Base-by-base conservation (phyloP, 768 basidiomycete species). In the Lactarius vividus region DNA sequence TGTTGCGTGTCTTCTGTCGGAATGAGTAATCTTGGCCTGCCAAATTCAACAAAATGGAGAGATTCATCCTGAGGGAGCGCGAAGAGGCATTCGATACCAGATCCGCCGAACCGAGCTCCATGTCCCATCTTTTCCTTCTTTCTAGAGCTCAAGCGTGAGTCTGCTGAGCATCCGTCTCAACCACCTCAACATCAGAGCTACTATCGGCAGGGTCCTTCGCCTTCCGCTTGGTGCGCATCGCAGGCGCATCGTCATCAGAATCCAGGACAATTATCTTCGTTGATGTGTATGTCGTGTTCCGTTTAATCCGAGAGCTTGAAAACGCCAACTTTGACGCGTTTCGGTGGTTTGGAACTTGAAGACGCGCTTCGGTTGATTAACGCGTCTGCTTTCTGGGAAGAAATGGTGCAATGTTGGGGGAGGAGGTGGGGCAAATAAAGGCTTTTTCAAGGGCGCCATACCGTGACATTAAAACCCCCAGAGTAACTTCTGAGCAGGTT, bases 261-360 rank as follows among this genome's bases (percentile, higher is more conserved):
- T 74, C 76, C 23, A 77, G 73, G 62, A 76, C 69, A 31, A 77
- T 75, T 35, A 76, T 67, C 1, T 77, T 74, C 9, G 54, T 35
- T 53, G 31, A 5, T 28, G 42, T 37, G 60, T 58, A 15, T 56
- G 29, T 31, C n/a, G n/a, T n/a, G n/a, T 26, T 62, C 60, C 29
- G 63, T 23, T 59, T 62, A 35, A 39, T 53, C 58, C 42, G 69
- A 37, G 63, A 39, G 28, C 31, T 56, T 26, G 62, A 55, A 11
- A n/a, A 46, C n/a, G 5, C 31, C 40, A 5, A 53, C 15, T 31
- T 64, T 46, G 26, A 60, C 39, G 44, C 62, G 55, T 46, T 65
- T n/a, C n/a, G n/a, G 60, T 28, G 37, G 4, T 11, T n/a, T n/a
- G n/a, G n/a, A n/a, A n/a, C n/a, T n/a, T n/a, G 60, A 59, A 15